Evolutionary conservation across 2,329 filamentous ascomycete genomes (phyloP), one percentile per base, ranked within the genome.

Genomic region (Curvularia sp.): DNA sequence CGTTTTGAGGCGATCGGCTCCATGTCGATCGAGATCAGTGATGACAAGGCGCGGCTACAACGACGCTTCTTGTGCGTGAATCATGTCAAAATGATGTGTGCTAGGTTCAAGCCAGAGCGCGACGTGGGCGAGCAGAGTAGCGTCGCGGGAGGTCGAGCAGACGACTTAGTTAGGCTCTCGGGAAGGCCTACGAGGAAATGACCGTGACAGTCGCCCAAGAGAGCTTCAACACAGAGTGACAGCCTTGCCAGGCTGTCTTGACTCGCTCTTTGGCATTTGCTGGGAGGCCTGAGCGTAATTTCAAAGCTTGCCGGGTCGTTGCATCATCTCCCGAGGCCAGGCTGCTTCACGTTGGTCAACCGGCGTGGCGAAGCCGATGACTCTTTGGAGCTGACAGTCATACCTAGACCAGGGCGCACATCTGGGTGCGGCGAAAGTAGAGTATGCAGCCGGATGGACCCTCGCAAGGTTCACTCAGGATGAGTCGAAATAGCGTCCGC

Each of bases 401-500:
- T 27, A 9, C 28, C 3, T n/a, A 13, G n/a, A 1, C 36, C 27
- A 43, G 39, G 27, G 13, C 23, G 30, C 30, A 23, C 28, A 25
- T 43, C 2, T 9, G 21, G 43, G 34, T 50, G n/a, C 7, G 36
- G 36, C 48, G 34, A 42, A 13, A 25, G 8, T 27, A 42, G 8
- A 25, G 8, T 27, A 7, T 41, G 34, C 38, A 41, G 12, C 34
- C 23, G 21, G 38, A 36, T 36, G 34, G 34, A 51, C 49, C 49
- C 49, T 43, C 39, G 39, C 42, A 36, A 25, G 56, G 56, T 55
- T 61, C 49, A 50, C 59, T 69, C 63, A 67, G 28, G 58, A 70
- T 71, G 68, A 71, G 68, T 70, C 67, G 67, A 70, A 67, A 36
- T 34, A 30, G 55, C 48, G 51, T 19, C 42, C 48, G 59, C 46